Percentiles rank a stretch among this genome's conserved stretches.
Evolutionary conservation across 352 stramenopile genomes (phyloP).

Genomic region (Phytopythium mirpurense): DNA sequence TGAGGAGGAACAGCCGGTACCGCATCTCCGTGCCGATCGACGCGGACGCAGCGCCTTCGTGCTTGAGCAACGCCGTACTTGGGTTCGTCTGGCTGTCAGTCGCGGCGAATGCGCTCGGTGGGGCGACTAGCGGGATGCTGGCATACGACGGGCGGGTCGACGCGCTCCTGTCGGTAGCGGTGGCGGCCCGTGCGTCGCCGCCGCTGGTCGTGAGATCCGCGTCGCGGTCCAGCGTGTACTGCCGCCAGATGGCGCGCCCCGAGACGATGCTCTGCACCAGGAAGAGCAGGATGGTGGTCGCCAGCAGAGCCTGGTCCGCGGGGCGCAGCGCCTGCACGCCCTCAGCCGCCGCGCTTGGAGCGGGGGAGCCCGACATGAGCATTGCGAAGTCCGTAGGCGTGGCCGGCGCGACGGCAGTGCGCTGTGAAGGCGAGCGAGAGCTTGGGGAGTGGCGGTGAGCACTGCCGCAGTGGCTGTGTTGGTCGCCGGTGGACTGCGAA

Average conservation of each 20-base stretch:
- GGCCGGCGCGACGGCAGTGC: too few species aligned
- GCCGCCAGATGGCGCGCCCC: conserved; percentile 40
- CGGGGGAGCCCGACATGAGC: too few species aligned
- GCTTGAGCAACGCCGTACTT: conserved; percentile 42
- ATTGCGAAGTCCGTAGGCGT: neutral
- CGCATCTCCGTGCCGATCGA: conserved; percentile 76
- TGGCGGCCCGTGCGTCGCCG: neutral
- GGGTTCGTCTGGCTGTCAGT: neutral
- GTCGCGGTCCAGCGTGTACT: conserved; percentile 30
- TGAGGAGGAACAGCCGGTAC: conserved; percentile 65
- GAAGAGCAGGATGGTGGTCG: conserved; percentile 58
- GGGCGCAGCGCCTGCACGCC: conserved; percentile 31
- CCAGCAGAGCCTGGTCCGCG: conserved; percentile 38
- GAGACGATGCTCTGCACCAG: conserved; percentile 52
- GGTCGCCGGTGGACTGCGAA: too few species aligned
- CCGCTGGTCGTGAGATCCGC: neutral
- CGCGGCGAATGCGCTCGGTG: neutral
- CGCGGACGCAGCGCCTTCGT: conserved; percentile 38
- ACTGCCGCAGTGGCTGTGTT: too few species aligned
- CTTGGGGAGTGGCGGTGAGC: too few species aligned
- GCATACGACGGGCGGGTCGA: conserved; percentile 10
- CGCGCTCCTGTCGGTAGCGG: neutral
- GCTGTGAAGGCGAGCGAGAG: too few species aligned
- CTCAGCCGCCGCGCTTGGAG: neutral
- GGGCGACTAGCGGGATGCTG: neutral